Base-by-base conservation (phyloP, 352 stramenopile species). In the Globisporangium iwayamae region DNA sequence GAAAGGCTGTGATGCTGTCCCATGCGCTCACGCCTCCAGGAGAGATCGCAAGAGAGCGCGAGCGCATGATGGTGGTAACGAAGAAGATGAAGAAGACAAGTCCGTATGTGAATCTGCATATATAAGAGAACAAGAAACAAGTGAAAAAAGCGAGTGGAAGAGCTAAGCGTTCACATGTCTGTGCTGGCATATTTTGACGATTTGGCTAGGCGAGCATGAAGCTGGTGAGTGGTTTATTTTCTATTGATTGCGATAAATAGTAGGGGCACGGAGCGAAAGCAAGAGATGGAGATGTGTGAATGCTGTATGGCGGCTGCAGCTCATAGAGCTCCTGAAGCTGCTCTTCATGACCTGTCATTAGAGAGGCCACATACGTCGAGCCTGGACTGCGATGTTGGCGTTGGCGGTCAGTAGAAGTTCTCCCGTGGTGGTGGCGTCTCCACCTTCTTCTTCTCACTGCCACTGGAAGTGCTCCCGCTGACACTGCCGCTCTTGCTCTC, bases 381-480 rank as follows among this genome's bases (percentile, higher is more conserved):
- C 25, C 25, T 28, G 25, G 25, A 28, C 25, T 28, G 25, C 8
- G 8, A 7, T 39, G 34, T 0, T 41, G 36, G 32, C 32, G 32
- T 36, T 36, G 47, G 11, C 1, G 22, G 16, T 70, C 47, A 68
- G 52, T 73, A 62, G 41, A 47, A 65, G 51, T 63, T 72, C 47
- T 73, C 46, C 5, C 25, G 25, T 28, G 50, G 61, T 13, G 62
- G 52, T 20, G 56, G 22, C 51, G 62, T 53, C 18, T n/a, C 41
- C n/a, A n/a, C 32, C 47, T 46, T 25, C 43, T 48, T 58, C 30
- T 25, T 22, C 16, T n/a, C 48, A 25, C 20, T 30, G 16, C 16
- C 28, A 38, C 36, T 48, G 43, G 43, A 46, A 4, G 39, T 16
- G 8, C 11, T 14, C 38, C 38, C 39, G 3, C 39, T 39, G 7